Conservation (phyloP, 1,284 basidiomycete species). For the Ustilago xerochloae region DNA sequence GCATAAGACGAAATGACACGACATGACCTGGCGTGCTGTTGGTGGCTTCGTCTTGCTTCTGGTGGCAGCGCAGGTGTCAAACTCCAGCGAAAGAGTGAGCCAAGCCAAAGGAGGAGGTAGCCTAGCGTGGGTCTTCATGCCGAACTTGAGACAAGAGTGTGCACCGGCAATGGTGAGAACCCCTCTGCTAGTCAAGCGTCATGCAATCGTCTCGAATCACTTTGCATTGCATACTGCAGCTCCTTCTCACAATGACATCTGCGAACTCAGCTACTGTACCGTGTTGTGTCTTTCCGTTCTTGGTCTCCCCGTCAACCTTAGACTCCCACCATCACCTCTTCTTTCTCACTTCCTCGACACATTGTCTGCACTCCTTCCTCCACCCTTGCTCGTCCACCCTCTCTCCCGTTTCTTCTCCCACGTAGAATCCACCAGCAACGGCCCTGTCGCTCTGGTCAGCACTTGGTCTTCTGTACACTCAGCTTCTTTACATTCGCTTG, state of each 20-base stretch:
- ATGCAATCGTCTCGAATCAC: not conserved
- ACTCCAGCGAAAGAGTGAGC: not conserved
- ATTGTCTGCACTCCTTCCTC: not conserved
- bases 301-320: not conserved
- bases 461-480: not conserved
- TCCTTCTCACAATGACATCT: not conserved
- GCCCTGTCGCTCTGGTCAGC: constrained; percentile 5
- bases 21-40: not conserved
- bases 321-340: not conserved
- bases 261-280: not conserved
- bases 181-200: not conserved
- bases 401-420: not conserved
- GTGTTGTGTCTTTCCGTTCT: not conserved
- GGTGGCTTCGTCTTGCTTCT: no score
- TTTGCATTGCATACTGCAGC: constrained; percentile 1
- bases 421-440: not conserved
- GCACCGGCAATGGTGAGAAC: not conserved
- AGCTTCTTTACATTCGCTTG: not conserved
- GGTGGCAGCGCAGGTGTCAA: no score
- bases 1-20: not conserved
- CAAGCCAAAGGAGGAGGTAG: no score
- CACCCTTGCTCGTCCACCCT: not conserved
- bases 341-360: not conserved
- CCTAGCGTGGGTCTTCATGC: not conserved
- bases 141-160: not conserved